Evolutionary conservation across 768 basidiomycete genomes (phyloP), one percentile per base, ranked within the genome.

Genomic region (Termitomyces sp.): DNA sequence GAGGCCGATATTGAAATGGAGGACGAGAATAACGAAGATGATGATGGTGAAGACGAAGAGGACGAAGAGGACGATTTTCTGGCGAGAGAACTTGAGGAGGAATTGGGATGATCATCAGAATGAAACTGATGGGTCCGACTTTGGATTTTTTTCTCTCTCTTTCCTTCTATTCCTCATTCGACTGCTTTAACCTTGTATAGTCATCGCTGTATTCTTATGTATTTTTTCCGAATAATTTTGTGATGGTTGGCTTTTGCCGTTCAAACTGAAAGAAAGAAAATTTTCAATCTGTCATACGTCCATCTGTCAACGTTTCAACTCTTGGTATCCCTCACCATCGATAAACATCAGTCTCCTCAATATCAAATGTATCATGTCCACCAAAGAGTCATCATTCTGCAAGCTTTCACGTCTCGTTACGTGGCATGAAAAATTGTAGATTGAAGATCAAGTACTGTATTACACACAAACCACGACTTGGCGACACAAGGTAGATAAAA

Each of bases 31-130:
- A 71, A 77, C 0, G 82, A 79, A 0, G 83, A 82, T 4, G 81
- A 78, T 0, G 80, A 80, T 2, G 81, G 78, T 0, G 79, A 74
- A 0, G 79, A 76, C 0, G 80, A 76, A 13, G 80, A 79, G 0
- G 84, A 84, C 1, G 80, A 82, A 1, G 88, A 89, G 4, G 89
- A 90, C 44, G 89, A 91, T 68, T 91, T 91, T 68, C 75, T 91
- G n/a, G 85, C 89, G n/a, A 79, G 86, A 41, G 91, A 88, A 67
- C 75, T 92, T 64, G 88, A 84, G 68, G 87, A 87, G 68, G 89
- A 91, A 60, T 83, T 80, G 83, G 86, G 88, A 82, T 91, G 85
- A 72, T 64, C 16, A 47, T 55, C 30, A 16, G 30, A 20, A 20
- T 32, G 32, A 44, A 7, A 43, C 13, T 32, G 9, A 44, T 33